Conservation (phyloP, 768 basidiomycete genomes). For the Pisolithus tinctorius region DNA sequence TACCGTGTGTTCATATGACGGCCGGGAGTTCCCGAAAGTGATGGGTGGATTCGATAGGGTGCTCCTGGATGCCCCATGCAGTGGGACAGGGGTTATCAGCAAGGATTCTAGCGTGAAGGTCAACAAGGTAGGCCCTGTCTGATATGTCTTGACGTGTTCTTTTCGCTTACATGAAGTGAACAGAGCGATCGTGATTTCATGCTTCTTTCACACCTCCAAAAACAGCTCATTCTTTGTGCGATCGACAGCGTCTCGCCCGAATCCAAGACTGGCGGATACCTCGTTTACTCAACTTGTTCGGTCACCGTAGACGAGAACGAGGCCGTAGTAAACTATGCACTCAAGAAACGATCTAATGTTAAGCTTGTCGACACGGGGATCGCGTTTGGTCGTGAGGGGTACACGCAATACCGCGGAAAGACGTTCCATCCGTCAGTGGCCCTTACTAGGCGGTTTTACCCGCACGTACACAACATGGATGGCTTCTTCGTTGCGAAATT, state of each 20-base stretch:
- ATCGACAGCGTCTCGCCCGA: constrained; percentile 91
- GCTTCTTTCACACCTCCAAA: constrained; percentile 94
- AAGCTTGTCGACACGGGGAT: constrained; percentile 90
- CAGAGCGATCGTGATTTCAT: constrained; percentile 94
- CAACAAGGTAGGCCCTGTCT: constrained; percentile 71
- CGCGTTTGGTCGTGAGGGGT: constrained; percentile 90
- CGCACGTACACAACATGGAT: constrained; percentile 99
- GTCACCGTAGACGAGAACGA: constrained; percentile 99
- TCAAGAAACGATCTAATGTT: constrained; percentile 88
- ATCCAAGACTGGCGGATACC: constrained; percentile 85
- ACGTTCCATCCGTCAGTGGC: constrained; percentile 71
- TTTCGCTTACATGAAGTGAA: constrained; percentile 2
- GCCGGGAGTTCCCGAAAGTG: constrained; percentile 95
- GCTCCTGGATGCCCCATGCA: constrained; percentile 93
- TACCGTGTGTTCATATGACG: constrained; percentile 94
- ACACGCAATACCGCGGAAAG: constrained; percentile 86
- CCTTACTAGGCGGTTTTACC: constrained; percentile 86
- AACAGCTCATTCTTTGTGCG: constrained; percentile 95
- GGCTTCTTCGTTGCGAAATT: constrained; percentile 99
- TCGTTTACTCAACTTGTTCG: constrained; percentile 98
- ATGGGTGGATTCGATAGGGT: constrained; percentile 99
- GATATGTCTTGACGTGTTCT: not conserved
- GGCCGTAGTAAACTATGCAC: constrained; percentile 94
- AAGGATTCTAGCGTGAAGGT: constrained; percentile 97
- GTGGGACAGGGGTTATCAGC: constrained; percentile 96